A percentile compares a stretch with the other conserved stretches of the same genome.
Conservation (phyloP, 495 filamentous ascomycete species). For the Penicillium manginii region DNA sequence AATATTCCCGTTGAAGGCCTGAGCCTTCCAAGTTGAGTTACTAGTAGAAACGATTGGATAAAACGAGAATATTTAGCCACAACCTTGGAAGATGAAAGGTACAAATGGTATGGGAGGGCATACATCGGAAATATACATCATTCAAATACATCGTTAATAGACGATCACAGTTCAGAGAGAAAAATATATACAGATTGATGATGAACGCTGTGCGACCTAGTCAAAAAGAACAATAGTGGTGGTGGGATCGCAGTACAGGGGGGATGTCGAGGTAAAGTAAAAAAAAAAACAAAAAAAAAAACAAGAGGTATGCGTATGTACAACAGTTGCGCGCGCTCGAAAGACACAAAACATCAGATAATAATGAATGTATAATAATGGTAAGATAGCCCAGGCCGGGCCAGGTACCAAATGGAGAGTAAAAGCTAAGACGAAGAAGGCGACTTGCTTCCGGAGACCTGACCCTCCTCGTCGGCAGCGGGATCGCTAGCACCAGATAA, state of each 20-base stretch:
- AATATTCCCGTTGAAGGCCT: too few species aligned
- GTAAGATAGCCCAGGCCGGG: not conserved
- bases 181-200: constrained; percentile 2
- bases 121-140: too few species aligned
- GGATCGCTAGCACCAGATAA: not conserved
- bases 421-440: not conserved
- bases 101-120: too few species aligned
- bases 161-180: not conserved
- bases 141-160: too few species aligned
- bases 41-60: too few species aligned
- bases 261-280: not conserved
- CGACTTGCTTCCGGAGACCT: not conserved
- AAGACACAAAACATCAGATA: not conserved
- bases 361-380: not conserved
- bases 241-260: not conserved
- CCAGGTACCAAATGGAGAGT: not conserved
- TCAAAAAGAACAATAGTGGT: not conserved
- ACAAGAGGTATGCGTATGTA: not conserved
- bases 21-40: too few species aligned
- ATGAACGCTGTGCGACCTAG: not conserved
- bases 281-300: not conserved
- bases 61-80: too few species aligned
- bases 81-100: too few species aligned
- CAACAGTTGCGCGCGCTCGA: not conserved
- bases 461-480: not conserved